Percentiles rank a stretch among this genome's conserved stretches.
These are phyloP conservation scores for Flammula alnicola DNA, from an alignment of 1,284 basidiomycete genomes.

Conservation along the genomic window DNA sequence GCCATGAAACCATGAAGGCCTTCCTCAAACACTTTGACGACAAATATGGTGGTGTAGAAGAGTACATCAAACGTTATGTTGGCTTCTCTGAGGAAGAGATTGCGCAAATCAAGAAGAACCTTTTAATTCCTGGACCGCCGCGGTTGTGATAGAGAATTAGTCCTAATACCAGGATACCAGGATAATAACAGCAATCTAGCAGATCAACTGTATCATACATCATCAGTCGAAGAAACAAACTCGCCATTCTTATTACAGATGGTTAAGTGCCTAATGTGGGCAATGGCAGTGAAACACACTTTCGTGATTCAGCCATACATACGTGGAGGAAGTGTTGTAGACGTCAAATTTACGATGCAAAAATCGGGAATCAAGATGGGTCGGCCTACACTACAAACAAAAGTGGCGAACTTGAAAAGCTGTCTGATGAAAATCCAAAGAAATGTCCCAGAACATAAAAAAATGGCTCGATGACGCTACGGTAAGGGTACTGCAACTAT, in stretches of 20 bases:
- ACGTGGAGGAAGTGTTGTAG: too few relatives aligned
- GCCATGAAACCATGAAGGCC: constrained; percentile 72
- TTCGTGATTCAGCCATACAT: too few relatives aligned
- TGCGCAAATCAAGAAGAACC: constrained; percentile 58
- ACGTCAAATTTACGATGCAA: too few relatives aligned
- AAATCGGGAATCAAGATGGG: too few relatives aligned
- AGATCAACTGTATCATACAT: too few relatives aligned
- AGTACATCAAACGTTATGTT: constrained; percentile 59
- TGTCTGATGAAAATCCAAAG: neutral
- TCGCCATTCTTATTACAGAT: too few relatives aligned
- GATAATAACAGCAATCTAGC: neutral
- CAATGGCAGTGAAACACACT: too few relatives aligned
- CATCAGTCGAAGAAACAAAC: too few relatives aligned
- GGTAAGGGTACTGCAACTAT: constrained; percentile 7
- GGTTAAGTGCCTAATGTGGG: too few relatives aligned
- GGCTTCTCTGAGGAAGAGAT: constrained; percentile 66
- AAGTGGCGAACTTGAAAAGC: too few relatives aligned
- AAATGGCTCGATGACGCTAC: constrained; percentile 2
- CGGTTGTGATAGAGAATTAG: constrained; percentile 9
- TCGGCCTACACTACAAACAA: too few relatives aligned
- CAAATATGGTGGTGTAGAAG: constrained; percentile 70
- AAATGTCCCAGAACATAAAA: constrained; percentile 16
- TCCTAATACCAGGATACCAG: neutral
- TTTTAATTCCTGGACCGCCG: constrained; percentile 44
- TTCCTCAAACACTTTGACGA: constrained; percentile 62